Evolutionary conservation across 108 stramenopile species (phyloP).

Genomic region (Discostella stelligeroides): DNA sequence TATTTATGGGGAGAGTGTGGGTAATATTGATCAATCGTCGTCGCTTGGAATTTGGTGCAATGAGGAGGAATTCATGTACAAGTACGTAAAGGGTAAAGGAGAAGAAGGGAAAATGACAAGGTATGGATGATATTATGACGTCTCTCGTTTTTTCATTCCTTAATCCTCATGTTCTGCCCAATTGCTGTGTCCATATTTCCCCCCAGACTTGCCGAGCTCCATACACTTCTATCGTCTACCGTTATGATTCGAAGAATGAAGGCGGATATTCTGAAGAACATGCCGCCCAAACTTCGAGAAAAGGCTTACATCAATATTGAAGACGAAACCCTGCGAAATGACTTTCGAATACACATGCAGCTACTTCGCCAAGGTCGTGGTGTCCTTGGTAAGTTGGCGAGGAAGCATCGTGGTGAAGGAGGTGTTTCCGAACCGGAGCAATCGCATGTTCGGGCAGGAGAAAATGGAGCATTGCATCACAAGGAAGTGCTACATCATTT

Average conservation of each 20-base stretch:
- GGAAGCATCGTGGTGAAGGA: constrained; percentile 28
- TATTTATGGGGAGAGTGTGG: constrained; percentile 5
- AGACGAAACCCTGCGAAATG: constrained; percentile 43
- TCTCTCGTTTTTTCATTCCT: no score
- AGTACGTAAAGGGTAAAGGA: constrained; percentile 72
- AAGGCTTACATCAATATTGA: constrained; percentile 65
- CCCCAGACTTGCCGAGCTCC: constrained; percentile 80
- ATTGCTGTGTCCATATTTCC: background rate
- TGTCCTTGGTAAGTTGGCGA: constrained; percentile 68
- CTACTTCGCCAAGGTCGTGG: constrained; percentile 72
- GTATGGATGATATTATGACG: no score
- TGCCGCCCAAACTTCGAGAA: constrained; percentile 84
- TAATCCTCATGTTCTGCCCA: no score
- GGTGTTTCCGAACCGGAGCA: background rate
- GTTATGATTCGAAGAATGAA: constrained; percentile 97
- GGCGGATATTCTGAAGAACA: constrained; percentile 87
- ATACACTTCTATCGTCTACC: constrained; percentile 88
- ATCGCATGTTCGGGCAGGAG: background rate
- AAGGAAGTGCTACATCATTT: constrained; percentile 82
- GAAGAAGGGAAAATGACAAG: constrained; percentile 30
- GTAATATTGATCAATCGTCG: constrained; percentile 9
- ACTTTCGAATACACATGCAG: constrained; percentile 59
- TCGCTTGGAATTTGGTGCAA: constrained; percentile 68
- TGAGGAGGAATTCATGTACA: constrained; percentile 69
- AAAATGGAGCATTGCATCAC: constrained; percentile 41